These are phyloP conservation scores for Earliella scabrosa DNA, from an alignment of 1,284 basidiomycete genomes.

Conservation along the genomic window DNA sequence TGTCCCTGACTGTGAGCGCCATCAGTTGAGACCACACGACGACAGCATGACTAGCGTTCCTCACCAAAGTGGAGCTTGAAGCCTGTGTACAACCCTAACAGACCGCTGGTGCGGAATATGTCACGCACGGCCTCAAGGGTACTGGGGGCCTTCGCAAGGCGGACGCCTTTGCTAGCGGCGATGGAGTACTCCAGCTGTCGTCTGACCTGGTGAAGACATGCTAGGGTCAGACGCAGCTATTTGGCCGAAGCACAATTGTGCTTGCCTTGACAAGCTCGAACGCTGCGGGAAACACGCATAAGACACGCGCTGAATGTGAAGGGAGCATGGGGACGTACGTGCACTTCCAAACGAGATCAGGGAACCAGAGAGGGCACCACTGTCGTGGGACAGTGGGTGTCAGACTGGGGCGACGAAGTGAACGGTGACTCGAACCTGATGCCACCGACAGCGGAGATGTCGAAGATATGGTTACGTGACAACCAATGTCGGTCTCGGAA, in stretches of 20 bases:
- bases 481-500: slow-evolving; percentile 69
- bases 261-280: slow-evolving; percentile 95
- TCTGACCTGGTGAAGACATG: slow-evolving; percentile 60
- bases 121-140: slow-evolving; percentile 77
- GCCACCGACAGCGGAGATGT: slow-evolving; percentile 78
- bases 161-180: slow-evolving; percentile 75
- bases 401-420: not conserved
- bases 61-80: slow-evolving; percentile 80
- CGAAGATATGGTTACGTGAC: slow-evolving; percentile 59
- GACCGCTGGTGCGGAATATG: slow-evolving; percentile 68
- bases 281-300: slow-evolving; percentile 46
- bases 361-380: slow-evolving; percentile 83
- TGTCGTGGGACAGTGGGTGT: slow-evolving; percentile 11
- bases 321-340: slow-evolving; percentile 58
- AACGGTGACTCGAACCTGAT: slow-evolving; percentile 44
- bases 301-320: not conserved
- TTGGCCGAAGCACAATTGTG: not conserved
- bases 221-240: not conserved
- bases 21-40: slow-evolving; percentile 2
- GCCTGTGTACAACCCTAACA: slow-evolving; percentile 81
- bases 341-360: slow-evolving; percentile 85
- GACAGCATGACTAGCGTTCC: not conserved
- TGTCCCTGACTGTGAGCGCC: slow-evolving; percentile 73
- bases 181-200: slow-evolving; percentile 95
- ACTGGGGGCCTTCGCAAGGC: slow-evolving; percentile 68